Evolutionary conservation across 208 protist genomes (phyloP).

Genomic region (Naegleria lovaniensis): DNA sequence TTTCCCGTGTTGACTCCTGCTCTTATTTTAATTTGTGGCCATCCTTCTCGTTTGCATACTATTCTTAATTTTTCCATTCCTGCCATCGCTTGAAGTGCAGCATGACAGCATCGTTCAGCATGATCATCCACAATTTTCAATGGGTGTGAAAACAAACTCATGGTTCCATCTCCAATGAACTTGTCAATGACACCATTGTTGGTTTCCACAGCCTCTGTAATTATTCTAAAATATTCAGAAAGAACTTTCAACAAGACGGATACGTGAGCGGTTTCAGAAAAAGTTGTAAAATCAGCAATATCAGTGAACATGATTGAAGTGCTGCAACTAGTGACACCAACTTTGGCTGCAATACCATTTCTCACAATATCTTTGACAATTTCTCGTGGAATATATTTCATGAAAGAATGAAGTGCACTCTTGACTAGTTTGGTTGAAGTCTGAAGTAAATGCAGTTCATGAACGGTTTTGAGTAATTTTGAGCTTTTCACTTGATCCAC

Average conservation of each 20-base stretch:
- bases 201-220: neutral
- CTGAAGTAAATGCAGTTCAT: neutral
- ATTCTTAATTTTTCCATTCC: neutral
- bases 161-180: slow-evolving; percentile 22
- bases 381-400: neutral
- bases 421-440: neutral
- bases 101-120: neutral
- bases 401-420: neutral
- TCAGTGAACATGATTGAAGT: slow-evolving; percentile 14
- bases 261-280: neutral
- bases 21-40: neutral
- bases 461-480: neutral
- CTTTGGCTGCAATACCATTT: neutral
- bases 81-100: neutral
- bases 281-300: slow-evolving; percentile 21
- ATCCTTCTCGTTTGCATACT: neutral
- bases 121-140: neutral
- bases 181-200: slow-evolving; percentile 16
- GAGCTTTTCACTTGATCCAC: neutral
- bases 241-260: neutral
- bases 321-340: neutral
- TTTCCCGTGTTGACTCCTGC: neutral
- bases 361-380: neutral
- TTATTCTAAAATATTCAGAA: neutral
- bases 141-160: neutral